These are phyloP conservation scores for Friedmanniomyces simplex DNA, from an alignment of 495 filamentous ascomycete genomes.

Conservation along the genomic window DNA sequence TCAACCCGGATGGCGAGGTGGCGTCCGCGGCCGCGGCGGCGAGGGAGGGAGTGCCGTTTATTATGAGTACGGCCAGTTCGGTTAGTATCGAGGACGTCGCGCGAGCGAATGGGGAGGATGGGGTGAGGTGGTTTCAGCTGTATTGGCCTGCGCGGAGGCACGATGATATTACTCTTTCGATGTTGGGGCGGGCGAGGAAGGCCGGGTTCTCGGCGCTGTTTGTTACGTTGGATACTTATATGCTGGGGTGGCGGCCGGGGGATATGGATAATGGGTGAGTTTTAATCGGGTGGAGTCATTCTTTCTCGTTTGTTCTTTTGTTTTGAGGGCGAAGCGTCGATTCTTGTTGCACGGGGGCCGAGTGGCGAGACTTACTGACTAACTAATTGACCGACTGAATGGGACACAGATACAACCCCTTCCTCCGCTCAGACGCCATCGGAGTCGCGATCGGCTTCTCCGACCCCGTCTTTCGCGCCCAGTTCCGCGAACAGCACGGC, in stretches of 20 bases:
- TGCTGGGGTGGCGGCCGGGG: constrained; percentile 49
- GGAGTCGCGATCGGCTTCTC: no score
- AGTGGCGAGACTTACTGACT: no score
- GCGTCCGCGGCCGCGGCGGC: constrained; percentile 44
- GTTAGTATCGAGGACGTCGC: constrained; percentile 39
- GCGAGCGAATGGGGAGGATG: constrained; percentile 29
- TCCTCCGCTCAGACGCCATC: no score
- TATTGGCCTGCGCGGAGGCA: constrained; percentile 59
- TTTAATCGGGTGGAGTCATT: constrained; percentile 6
- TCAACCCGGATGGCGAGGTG: constrained; percentile 31
- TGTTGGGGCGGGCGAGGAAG: constrained; percentile 53
- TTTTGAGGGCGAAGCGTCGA: no score
- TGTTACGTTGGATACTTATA: constrained; percentile 54
- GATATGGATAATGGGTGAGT: constrained; percentile 53
- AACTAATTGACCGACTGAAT: no score
- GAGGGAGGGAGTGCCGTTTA: constrained; percentile 43
- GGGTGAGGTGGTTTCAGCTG: constrained; percentile 50
- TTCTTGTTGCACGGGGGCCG: no score
- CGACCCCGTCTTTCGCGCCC: no score
- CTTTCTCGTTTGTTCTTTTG: neutral
- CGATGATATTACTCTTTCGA: constrained; percentile 47
- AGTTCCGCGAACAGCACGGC: no score
- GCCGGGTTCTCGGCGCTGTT: constrained; percentile 46
- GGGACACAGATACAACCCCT: no score
- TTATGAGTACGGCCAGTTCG: constrained; percentile 40